Evolutionary conservation across 192 early-diverging fungal species (phyloP).

Genomic region (Funneliformis geosporum): DNA sequence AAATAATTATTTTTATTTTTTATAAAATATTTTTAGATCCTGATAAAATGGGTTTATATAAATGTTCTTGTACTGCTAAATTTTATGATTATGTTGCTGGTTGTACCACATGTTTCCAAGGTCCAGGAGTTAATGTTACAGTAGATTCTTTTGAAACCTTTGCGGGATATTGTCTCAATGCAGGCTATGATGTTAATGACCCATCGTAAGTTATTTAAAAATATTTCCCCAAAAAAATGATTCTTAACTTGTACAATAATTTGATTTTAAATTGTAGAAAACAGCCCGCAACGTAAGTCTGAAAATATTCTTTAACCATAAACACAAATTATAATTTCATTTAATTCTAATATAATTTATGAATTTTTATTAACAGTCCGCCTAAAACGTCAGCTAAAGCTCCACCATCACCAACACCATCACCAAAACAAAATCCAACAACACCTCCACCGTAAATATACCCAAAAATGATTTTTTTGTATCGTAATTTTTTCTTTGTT

Average conservation of each 20-base stretch:
- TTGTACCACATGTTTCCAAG: neutral
- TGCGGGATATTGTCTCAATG: neutral
- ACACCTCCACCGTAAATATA: too few relatives aligned
- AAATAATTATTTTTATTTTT: neutral
- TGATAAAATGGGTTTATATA: neutral
- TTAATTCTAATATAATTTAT: too few relatives aligned
- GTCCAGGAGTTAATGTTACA: too few relatives aligned
- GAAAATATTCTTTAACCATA: too few relatives aligned
- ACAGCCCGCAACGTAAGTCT: too few relatives aligned
- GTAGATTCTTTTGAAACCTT: neutral
- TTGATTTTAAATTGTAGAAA: too few relatives aligned
- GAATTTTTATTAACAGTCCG: too few relatives aligned
- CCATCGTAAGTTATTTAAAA: neutral
- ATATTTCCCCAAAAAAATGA: too few relatives aligned
- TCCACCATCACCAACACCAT: too few relatives aligned
- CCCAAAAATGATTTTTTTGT: neutral
- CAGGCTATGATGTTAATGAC: neutral
- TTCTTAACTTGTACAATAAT: too few relatives aligned
- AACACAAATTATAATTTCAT: neutral
- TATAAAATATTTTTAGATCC: neutral
- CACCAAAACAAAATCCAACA: neutral
- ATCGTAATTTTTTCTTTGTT: neutral
- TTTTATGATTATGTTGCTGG: neutral
- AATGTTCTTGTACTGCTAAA: neutral
- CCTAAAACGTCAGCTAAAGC: too few relatives aligned